Evolutionary conservation across 2,329 filamentous ascomycete species (phyloP).

Genomic region (Cadophora malorum): DNA sequence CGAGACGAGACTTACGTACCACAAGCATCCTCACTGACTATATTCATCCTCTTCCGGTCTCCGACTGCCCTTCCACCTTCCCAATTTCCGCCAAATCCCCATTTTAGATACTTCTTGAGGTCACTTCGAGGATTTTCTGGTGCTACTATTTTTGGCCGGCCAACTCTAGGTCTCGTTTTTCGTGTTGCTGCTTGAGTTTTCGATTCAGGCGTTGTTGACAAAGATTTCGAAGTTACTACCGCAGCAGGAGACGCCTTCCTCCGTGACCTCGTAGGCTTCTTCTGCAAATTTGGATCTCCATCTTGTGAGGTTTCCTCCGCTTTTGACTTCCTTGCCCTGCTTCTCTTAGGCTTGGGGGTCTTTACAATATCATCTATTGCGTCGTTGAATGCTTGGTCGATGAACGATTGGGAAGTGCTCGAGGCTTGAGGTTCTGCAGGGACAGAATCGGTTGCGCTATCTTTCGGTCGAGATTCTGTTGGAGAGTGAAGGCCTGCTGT

Average conservation of each 20-base stretch:
- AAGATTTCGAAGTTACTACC: neutral
- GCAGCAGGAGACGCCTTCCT: neutral
- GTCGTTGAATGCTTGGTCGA: neutral
- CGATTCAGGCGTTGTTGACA: neutral
- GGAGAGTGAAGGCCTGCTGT: neutral
- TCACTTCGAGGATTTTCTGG: conserved; percentile 7
- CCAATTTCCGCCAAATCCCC: conserved; percentile 17
- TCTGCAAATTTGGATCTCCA: neutral
- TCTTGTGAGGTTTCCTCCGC: neutral
- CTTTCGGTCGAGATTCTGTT: neutral
- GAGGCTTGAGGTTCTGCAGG: neutral
- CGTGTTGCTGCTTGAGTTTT: neutral
- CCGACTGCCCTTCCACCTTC: conserved; percentile 6
- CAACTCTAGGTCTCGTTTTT: neutral
- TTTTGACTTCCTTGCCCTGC: neutral
- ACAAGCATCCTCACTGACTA: conserved; percentile 59
- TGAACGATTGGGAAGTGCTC: neutral
- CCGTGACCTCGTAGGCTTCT: neutral
- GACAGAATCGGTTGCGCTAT: neutral
- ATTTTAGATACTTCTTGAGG: conserved; percentile 19
- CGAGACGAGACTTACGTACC: conserved; percentile 32
- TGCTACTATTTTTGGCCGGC: neutral
- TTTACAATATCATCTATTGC: conserved; percentile 3
- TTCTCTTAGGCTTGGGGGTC: neutral
- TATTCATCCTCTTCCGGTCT: conserved; percentile 56